Base-by-base conservation (phyloP, 805 yeast species). In the Cyberlindnera meyerae region DNA sequence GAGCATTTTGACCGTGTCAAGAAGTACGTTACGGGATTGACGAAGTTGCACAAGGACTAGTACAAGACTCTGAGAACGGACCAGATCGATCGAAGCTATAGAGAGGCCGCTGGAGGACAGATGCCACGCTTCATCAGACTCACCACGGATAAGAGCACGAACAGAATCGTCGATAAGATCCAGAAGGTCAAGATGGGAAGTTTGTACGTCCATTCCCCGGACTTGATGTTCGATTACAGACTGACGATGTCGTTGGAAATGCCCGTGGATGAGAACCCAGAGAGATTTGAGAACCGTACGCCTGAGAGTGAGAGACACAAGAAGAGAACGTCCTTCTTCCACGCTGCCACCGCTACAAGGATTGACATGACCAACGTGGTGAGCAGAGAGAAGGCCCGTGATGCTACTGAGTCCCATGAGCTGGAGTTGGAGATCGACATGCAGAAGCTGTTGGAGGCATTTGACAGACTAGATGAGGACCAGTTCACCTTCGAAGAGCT, bases 131-230 rank as follows among this genome's bases (percentile, higher is more conserved):
- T 71, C 20, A 68, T 80, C 22, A 67, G 94, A 52, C 72, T 84
- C 37, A 73, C 88, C 11, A 71, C 76, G 37, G 93, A 84, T 57
- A 65, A 73, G 31, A 69, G 69, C 36, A 83, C 93, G 0, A 79
- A 80, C 8, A 68, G 94, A 48, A 63, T 68, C 13, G 77, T 78
- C 34, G 78, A 77, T 22, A 80, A 80, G 29, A 82, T 88, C 35
- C 78, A 77, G 42, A 88, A 88, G 54, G 73, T 75, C 47, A 69
- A 90, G 37, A 62, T 87, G n/a, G 74, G 86, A 2, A 87, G 82
- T 54, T 58, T 89, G 38, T 71, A 75, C 50, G 66, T 88, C 15
- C 79, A 75, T 51, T 72, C 82, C 37, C 96, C 96, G 4, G 80
- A 83, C 45, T 75, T 83, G 22, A 68, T 78, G 59, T 80, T 79